These are phyloP conservation scores for Aegilops bicornis DNA, from an alignment of 176 grass and related monocot species.

Conservation along the genomic window DNA sequence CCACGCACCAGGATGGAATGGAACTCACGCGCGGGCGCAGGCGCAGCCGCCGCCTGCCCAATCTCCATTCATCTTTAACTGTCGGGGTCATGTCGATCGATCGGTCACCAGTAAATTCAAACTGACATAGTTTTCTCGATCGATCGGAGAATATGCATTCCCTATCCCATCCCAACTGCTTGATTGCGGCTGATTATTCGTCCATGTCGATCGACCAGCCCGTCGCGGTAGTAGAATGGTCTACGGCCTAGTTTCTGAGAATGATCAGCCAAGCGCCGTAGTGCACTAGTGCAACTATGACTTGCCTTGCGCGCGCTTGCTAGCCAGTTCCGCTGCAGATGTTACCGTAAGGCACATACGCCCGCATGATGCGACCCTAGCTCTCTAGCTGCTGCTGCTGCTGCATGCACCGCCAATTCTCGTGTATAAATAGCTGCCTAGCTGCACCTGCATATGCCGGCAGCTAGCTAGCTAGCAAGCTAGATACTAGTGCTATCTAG, in stretches of 20 bases:
- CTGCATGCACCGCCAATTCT: not conserved
- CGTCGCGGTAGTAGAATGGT: too few species aligned
- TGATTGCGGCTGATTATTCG: too few species aligned
- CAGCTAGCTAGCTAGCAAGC: not conserved
- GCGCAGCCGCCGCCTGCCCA: not conserved
- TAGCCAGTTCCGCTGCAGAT: too few species aligned
- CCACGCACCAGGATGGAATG: not conserved
- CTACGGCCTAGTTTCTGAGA: too few species aligned
- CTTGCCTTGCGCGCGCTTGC: too few species aligned
- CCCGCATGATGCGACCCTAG: not conserved
- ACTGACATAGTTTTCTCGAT: not conserved
- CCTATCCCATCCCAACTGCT: too few species aligned
- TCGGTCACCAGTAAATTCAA: not conserved
- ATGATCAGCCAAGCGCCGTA: not conserved
- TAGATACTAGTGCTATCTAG: not conserved
- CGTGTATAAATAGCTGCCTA: constrained; percentile 20
- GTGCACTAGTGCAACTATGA: not conserved
- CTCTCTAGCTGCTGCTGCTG: not conserved
- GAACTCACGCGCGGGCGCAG: not conserved
- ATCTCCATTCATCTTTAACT: not conserved
- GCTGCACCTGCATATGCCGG: not conserved
- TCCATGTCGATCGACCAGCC: too few species aligned
- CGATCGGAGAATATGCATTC: not conserved
- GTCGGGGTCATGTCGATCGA: not conserved
- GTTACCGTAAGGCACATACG: not conserved